These are phyloP conservation scores for Chloris gayana DNA, from an alignment of 176 grass and related monocot species.

Conservation along the genomic window DNA sequence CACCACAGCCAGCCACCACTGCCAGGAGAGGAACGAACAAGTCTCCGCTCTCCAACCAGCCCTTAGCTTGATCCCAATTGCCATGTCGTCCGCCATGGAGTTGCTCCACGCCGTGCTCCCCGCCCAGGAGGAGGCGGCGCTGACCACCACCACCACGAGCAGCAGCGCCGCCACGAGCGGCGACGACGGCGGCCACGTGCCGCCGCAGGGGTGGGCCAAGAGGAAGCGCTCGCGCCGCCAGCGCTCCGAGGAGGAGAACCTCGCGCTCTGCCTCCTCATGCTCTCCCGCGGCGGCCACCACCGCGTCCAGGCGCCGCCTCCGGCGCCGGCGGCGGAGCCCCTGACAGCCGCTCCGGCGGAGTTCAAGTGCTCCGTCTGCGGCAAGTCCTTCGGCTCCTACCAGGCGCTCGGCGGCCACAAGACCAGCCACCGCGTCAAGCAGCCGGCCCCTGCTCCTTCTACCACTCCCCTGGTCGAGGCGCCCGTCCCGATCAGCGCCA, in stretches of 20 bases:
- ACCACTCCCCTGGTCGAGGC: neutral
- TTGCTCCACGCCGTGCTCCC: conserved; percentile 54
- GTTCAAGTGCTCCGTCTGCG: conserved; percentile 88
- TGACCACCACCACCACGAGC: conserved; percentile 19
- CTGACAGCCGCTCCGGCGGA: conserved; percentile 22
- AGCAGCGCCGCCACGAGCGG: conserved; percentile 50
- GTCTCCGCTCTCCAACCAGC: neutral
- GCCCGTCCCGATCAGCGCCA: neutral
- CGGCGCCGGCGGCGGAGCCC: neutral
- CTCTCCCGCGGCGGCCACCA: conserved; percentile 62
- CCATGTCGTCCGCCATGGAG: conserved; percentile 53
- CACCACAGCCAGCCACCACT: neutral
- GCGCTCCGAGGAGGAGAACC: conserved; percentile 86
- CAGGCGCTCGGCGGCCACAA: conserved; percentile 98
- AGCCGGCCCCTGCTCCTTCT: neutral
- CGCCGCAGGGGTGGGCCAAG: conserved; percentile 82
- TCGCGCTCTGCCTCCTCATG: conserved; percentile 94
- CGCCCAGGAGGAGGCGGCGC: conserved; percentile 28
- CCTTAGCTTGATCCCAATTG: neutral
- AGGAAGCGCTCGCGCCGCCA: conserved; percentile 81
- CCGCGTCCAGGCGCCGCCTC: conserved; percentile 48
- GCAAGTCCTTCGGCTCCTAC: conserved; percentile 86
- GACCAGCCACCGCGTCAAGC: conserved; percentile 77
- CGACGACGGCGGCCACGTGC: conserved; percentile 55
- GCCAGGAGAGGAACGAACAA: neutral